phyloP scores from a whole-genome alignment of 352 stramenopile species.

The Pythium apleroticum region DNA sequence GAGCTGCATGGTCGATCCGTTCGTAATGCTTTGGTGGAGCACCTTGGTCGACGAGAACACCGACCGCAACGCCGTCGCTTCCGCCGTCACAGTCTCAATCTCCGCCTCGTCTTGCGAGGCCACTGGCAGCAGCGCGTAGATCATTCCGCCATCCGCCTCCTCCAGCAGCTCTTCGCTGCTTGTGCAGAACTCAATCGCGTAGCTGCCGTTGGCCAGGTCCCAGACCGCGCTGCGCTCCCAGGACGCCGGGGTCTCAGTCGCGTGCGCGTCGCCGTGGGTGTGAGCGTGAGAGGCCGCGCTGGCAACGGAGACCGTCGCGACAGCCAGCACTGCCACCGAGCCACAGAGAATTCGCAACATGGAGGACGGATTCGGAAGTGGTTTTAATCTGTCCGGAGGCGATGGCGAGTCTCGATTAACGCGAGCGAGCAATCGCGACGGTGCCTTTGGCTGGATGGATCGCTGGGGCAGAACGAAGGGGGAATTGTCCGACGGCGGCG shows the following conservation, averaged over 20 bases:
- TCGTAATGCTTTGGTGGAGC: neutral
- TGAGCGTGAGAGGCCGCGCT: neutral
- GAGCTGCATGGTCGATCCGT: conserved; percentile 1
- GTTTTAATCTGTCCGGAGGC: neutral
- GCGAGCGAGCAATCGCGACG: neutral
- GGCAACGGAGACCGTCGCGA: neutral
- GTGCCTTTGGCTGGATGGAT: neutral
- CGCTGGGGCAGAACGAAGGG: neutral
- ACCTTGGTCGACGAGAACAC: conserved; percentile 10
- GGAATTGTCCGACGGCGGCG: conserved; percentile 7
- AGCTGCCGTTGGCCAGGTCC: neutral
- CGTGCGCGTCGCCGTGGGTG: neutral
- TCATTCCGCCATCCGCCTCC: neutral
- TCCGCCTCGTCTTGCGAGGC: neutral
- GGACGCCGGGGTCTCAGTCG: too few species aligned
- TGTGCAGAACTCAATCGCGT: conserved; percentile 10
- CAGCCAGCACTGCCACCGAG: neutral
- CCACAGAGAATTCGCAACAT: neutral
- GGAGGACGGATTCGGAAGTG: neutral
- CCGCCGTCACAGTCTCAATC: neutral
- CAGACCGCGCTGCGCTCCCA: conserved; percentile 7
- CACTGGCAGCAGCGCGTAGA: conserved; percentile 4
- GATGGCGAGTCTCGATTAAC: neutral
- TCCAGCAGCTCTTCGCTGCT: conserved; percentile 4
- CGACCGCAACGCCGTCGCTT: neutral